Percentiles rank a stretch among this genome's conserved stretches.
Evolutionary conservation across 1,284 basidiomycete species (phyloP).

Genomic region (Ganoderma resinaceum): DNA sequence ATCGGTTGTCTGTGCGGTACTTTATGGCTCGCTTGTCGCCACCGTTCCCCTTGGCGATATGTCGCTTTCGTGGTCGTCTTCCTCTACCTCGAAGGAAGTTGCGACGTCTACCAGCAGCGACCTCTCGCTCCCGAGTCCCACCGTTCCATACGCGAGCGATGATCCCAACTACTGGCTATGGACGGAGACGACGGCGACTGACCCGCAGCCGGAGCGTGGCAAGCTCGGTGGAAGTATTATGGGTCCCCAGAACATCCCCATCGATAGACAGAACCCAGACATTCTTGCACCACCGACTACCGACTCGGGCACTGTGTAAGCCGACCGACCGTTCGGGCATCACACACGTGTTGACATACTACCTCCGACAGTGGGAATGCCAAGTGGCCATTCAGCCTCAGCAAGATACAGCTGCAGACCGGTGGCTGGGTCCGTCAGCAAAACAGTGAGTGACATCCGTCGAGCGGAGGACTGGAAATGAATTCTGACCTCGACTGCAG

Average conservation of each 20-base stretch:
- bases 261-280: slow-evolving; percentile 65
- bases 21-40: slow-evolving; percentile 21
- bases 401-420: slow-evolving; percentile 68
- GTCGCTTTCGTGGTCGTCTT: slow-evolving; percentile 1
- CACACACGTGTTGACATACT: background rate
- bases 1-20: slow-evolving; percentile 25
- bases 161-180: slow-evolving; percentile 56
- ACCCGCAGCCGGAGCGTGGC: slow-evolving; percentile 45
- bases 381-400: slow-evolving; percentile 74
- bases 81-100: background rate
- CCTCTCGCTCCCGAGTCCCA: slow-evolving; percentile 19
- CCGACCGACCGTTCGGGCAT: background rate
- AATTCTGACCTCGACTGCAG: slow-evolving; percentile 38
- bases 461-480: background rate
- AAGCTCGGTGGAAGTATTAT: slow-evolving; percentile 57
- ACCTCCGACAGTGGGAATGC: slow-evolving; percentile 52
- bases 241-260: slow-evolving; percentile 57
- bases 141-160: slow-evolving; percentile 49
- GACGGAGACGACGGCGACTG: slow-evolving; percentile 34
- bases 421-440: slow-evolving; percentile 77
- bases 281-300: slow-evolving; percentile 67
- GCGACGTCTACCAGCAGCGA: slow-evolving; percentile 16
- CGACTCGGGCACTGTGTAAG: slow-evolving; percentile 66
- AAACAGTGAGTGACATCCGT: slow-evolving; percentile 50
- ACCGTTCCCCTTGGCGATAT: slow-evolving; percentile 18